These are phyloP conservation scores for Amanita rubescens DNA, from an alignment of 768 basidiomycete species.

Conservation along the genomic window DNA sequence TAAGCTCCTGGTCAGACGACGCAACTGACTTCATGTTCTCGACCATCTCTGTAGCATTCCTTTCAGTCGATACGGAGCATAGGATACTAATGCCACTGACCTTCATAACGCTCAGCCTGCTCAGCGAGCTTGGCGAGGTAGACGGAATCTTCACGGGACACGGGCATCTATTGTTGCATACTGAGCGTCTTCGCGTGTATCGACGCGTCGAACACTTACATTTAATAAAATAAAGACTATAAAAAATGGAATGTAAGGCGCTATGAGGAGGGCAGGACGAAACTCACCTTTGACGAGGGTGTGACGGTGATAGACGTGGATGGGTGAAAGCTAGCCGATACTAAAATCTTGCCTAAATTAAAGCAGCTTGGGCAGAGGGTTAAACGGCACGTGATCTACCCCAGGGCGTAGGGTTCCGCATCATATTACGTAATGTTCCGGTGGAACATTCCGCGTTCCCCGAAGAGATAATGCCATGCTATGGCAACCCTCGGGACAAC, in stretches of 20 bases:
- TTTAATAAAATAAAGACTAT: constrained; percentile 21
- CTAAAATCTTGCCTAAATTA: constrained; percentile 52
- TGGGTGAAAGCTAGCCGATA: constrained; percentile 40
- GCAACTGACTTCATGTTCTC: constrained; percentile 99
- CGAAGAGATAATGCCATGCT: background rate
- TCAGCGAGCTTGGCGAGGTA: constrained; percentile 99
- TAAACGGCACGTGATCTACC: constrained; percentile 31
- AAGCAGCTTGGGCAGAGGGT: constrained; percentile 68
- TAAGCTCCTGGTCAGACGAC: constrained; percentile 95
- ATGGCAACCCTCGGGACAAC: background rate
- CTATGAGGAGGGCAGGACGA: constrained; percentile 16
- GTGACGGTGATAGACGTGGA: constrained; percentile 34
- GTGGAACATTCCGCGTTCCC: constrained; percentile 1
- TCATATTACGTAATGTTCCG: constrained; percentile 8
- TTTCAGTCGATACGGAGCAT: constrained; percentile 10
- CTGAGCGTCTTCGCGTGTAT: constrained; percentile 31
- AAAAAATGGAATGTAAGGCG: background rate
- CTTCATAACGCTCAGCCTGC: constrained; percentile 99
- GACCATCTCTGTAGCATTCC: constrained; percentile 74
- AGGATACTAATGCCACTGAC: constrained; percentile 30
- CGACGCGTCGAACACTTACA: constrained; percentile 38
- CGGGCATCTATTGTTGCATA: constrained; percentile 60
- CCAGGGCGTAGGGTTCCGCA: constrained; percentile 7
- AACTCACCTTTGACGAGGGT: constrained; percentile 35
- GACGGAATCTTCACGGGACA: constrained; percentile 92